Conservation (phyloP, 202 grass and related monocot genomes). For the Cymbopogon flexuosus region DNA sequence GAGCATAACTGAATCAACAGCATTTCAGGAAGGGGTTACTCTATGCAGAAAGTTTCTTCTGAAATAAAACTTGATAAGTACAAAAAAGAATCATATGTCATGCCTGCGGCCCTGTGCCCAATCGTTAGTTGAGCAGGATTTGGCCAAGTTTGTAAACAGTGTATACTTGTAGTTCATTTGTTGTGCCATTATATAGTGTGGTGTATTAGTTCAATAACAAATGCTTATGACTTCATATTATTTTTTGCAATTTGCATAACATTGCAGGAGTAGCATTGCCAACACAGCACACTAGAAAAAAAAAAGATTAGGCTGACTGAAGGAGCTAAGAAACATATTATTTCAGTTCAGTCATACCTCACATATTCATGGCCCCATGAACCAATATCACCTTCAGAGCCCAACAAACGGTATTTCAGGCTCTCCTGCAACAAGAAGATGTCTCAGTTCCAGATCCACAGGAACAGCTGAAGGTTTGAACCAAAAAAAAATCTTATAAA, state of each 20-base stretch:
- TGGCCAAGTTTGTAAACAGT: not conserved
- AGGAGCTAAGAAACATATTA: not conserved
- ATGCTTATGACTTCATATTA: not conserved
- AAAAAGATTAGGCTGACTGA: not conserved
- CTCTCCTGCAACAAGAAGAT: slow-evolving; percentile 59
- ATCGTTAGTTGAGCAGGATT: not conserved
- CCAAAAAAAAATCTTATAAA: not conserved
- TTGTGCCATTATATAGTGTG: not conserved
- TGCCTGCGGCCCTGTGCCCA: too few species aligned
- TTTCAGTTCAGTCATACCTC: slow-evolving; percentile 43
- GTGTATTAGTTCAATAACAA: not conserved
- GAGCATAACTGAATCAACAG: not conserved
- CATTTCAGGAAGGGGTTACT: not conserved
- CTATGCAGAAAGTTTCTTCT: not conserved
- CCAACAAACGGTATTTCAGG: slow-evolving; percentile 78
- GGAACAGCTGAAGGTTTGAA: not conserved
- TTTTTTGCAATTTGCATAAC: not conserved
- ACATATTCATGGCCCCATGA: slow-evolving; percentile 99
- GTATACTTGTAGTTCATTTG: not conserved
- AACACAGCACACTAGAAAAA: not conserved
- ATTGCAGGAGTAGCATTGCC: not conserved
- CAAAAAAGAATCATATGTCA: not conserved
- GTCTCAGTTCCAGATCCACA: not conserved
- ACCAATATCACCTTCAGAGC: slow-evolving; percentile 89
- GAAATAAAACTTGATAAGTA: not conserved